Percentiles rank a stretch among this genome's conserved stretches.
Conservation (phyloP, 352 stramenopile species). For the Phytophthora tubulina region DNA sequence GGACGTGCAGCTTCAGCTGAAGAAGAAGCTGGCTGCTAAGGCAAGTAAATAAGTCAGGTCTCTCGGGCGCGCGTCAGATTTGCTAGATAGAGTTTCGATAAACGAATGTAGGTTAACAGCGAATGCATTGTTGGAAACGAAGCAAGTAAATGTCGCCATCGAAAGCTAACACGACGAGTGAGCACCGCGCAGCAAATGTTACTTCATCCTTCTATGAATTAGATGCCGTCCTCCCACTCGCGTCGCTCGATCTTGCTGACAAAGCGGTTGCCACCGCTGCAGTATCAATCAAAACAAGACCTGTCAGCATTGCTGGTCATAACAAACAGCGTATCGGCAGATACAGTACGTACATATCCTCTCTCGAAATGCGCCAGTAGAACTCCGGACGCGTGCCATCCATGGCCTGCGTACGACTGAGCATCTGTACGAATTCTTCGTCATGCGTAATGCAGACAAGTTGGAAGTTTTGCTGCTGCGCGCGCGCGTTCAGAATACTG, state of each 20-base stretch:
- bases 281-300: background rate
- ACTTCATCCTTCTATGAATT: conserved; percentile 4
- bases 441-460: conserved; percentile 99
- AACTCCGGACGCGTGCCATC: conserved; percentile 80
- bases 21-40: conserved; percentile 46
- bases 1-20: conserved; percentile 69
- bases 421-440: conserved; percentile 94
- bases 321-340: background rate
- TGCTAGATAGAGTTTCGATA: conserved; percentile 29
- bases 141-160: conserved; percentile 2
- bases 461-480: conserved; percentile 98
- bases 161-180: background rate
- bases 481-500: conserved; percentile 95
- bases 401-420: conserved; percentile 82
- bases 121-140: background rate
- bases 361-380: conserved; percentile 85
- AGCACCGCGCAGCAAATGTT: background rate
- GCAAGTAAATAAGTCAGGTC: conserved; percentile 18
- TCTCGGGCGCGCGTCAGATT: background rate
- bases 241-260: conserved; percentile 85
- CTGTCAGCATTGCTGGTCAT: background rate
- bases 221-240: conserved; percentile 69
- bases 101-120: conserved; percentile 11
- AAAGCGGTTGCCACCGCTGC: conserved; percentile 81
- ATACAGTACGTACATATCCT: conserved; percentile 76